Evolutionary conservation across 805 yeast genomes (phyloP).

Genomic region (Vanderwaltozyma yarrowii): DNA sequence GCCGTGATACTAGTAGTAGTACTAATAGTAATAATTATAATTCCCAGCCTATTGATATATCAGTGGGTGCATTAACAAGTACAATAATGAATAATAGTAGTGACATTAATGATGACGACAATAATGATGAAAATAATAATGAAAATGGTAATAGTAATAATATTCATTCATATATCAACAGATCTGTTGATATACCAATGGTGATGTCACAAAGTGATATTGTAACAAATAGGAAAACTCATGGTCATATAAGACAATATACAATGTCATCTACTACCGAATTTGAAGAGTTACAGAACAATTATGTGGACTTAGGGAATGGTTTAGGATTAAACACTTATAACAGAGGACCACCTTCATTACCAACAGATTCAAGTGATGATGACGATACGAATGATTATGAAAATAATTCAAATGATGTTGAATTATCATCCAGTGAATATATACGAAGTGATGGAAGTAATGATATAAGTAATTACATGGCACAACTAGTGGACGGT

Average conservation of each 20-base stretch:
- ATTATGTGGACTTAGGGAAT: conserved; percentile 26
- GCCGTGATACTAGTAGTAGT: no score
- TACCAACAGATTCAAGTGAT: conserved; percentile 27
- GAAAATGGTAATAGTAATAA: no score
- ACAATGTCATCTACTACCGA: background rate
- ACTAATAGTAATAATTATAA: no score
- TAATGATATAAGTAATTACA: conserved; percentile 15
- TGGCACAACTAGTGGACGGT: conserved; percentile 19
- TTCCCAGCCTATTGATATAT: no score
- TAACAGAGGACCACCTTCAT: conserved; percentile 32
- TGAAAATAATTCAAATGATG: conserved; percentile 1
- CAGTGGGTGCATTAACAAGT: no score
- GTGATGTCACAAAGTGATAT: no score
- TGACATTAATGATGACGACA: no score
- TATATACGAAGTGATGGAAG: conserved; percentile 1
- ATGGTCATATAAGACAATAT: background rate
- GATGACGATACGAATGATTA: conserved; percentile 8
- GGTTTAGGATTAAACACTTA: conserved; percentile 29
- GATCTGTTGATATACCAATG: no score
- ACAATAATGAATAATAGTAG: no score
- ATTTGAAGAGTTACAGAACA: conserved; percentile 3
- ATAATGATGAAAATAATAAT: background rate
- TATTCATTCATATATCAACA: no score
- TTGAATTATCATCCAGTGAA: no score
- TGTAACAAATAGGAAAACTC: no score